Base-by-base conservation (phyloP, 768 basidiomycete species). In the Termitomyces heimii region DNA sequence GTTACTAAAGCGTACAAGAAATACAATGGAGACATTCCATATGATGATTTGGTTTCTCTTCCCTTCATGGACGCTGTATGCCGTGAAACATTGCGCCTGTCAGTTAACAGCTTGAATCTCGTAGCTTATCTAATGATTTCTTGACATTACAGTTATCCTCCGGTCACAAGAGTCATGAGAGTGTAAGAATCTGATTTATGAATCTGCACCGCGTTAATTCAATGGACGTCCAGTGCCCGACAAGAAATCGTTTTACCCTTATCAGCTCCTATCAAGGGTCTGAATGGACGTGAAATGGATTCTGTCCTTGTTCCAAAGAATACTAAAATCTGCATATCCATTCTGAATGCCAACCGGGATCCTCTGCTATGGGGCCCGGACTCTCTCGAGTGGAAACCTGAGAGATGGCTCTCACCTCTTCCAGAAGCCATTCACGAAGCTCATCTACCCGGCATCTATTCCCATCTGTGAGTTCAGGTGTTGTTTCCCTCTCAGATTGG, bases 241-340 rank as follows among this genome's bases (percentile, higher is more conserved):
- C 42, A 70, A 35, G 71, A 73, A 51, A 55, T 63, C 29, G 47
- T 73, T 8, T 61, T 77, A 7, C 76, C 76, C 16, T 63, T 76
- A 12, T 64, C 64, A 0, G 53, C 50, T 18, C 73, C 73, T 0
- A 60, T 76, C 46, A 60, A 55, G 12, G 67, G 68, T 3, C 29
- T 61, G 5, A 66, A 74, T 58, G 75, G 74, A 13, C 53, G 45
- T 10, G 57, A 67, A 8, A 61, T 73, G 26, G 57, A 61, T 7
- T 67, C 69, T 32, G 62, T 76, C 16, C 44, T 63, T 2, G 58
- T 77, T 5, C 69, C 71, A 0, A 68, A 69, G 44, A 58, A 65
- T 55, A 75, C 74, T 4, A 57, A 60, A 10, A 50, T 76, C 42
- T 43, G 67, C 39, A 60, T 72, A 13, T 71, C 71, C 1, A 64